Conservation (phyloP, 78 protist genomes). For the Speleostelium caveatum region DNA sequence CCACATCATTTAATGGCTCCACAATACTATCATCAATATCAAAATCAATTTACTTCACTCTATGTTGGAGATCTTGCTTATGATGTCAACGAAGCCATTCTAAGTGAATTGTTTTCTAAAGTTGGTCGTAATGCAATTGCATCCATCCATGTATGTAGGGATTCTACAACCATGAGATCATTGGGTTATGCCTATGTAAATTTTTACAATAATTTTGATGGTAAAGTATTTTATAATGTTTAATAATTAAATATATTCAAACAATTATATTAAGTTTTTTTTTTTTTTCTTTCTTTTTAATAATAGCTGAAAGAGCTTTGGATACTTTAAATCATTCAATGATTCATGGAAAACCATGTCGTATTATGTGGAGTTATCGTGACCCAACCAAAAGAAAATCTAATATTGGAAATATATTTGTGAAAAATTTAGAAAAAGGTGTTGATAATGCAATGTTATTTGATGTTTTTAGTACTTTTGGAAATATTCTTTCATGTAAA, state of each 20-base stretch:
- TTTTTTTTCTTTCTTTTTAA: not conserved
- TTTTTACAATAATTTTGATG: constrained; percentile 88
- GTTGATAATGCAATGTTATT: constrained; percentile 93
- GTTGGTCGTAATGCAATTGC: constrained; percentile 92
- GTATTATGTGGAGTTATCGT: constrained; percentile 98
- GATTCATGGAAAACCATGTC: constrained; percentile 93
- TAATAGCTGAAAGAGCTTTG: constrained; percentile 96
- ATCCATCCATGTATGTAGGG: constrained; percentile 97
- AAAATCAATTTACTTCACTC: constrained; percentile 54
- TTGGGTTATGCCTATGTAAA: constrained; percentile 98
- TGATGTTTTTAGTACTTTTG: constrained; percentile 90
- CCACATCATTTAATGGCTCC: not conserved
- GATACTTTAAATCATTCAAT: constrained; percentile 95
- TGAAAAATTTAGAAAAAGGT: constrained; percentile 94
- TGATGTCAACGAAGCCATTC: constrained; percentile 92
- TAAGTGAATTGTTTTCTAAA: constrained; percentile 93
- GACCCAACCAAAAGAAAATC: constrained; percentile 97
- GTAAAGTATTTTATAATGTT: not conserved
- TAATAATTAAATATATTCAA: not conserved
- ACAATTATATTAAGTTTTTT: no score
- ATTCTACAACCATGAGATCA: constrained; percentile 92
- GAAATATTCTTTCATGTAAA: constrained; percentile 92
- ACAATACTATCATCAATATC: not conserved
- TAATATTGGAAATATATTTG: constrained; percentile 98
- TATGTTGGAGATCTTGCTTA: constrained; percentile 83